These are phyloP conservation scores for Acanthamoeba divionensis DNA, from an alignment of 208 protist genomes.

Conservation along the genomic window DNA sequence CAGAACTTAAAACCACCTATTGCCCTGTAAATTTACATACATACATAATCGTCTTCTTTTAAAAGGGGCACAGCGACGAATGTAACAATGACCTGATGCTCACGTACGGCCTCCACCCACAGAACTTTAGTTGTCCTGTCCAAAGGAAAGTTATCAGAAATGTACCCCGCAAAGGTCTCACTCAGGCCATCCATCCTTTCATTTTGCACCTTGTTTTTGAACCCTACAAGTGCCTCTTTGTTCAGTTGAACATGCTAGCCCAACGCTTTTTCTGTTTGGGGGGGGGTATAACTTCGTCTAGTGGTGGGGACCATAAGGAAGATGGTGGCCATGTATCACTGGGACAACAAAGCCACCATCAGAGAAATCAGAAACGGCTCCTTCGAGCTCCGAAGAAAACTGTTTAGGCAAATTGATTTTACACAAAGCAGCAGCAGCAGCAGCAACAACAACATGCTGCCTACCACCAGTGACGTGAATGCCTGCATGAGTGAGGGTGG, in stretches of 20 bases:
- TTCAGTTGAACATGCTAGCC: neutral
- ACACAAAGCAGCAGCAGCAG: neutral
- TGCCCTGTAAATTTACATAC: neutral
- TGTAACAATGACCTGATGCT: conserved; percentile 38
- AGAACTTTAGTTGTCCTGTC: neutral
- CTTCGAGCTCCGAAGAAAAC: neutral
- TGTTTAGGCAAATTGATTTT: neutral
- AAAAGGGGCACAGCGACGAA: conserved; percentile 16
- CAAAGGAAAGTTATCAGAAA: neutral
- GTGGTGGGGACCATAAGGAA: conserved; percentile 5
- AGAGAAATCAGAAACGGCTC: neutral
- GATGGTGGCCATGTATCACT: neutral
- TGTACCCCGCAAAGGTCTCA: neutral
- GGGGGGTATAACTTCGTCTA: no score
- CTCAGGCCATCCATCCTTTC: neutral
- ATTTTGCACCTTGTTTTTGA: neutral
- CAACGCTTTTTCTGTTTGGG: no score
- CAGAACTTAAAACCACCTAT: no score
- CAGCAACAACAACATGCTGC: neutral
- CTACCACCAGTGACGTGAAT: no score
- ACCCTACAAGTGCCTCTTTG: neutral
- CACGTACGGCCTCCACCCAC: neutral
- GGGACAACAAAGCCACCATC: conserved; percentile 14
- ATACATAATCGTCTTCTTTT: no score
- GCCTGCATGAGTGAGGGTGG: no score